Evolutionary conservation across 805 yeast genomes (phyloP), one percentile per base, ranked within the genome.

Genomic region (Pichia manshurica): DNA sequence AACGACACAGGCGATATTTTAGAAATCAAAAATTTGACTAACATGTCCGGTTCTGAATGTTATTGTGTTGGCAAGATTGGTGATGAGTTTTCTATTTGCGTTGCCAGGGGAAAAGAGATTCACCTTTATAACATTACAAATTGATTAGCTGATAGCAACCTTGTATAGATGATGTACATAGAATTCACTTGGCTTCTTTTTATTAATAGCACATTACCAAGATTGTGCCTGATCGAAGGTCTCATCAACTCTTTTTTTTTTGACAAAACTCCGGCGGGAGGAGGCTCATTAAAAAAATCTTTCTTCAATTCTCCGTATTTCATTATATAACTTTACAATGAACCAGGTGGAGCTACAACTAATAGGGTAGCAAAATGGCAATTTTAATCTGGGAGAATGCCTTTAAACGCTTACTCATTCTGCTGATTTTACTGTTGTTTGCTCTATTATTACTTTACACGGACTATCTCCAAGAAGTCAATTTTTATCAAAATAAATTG

Each of bases 401-500:
- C 6, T 56, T 61, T 39, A 54, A 56, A 23, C 43, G 56, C 25
- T 25, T 56, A 2, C 44, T 61, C 23, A 43, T 50, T 6, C 48
- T 57, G 22, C 47, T 59, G 3, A 48, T 62, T 20, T 52, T 61
- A 22, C 40, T 53, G 7, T 49, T 60, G 21, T 60, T 54, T 42
- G 56, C 60, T 5, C 44, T 54, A 22, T 28, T 59, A 46, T 43
- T 61, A 32, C 50, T 60, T 12, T 62, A 61, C 45, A 56, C 61
- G 3, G 60, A 62, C 43, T 61, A 57, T 45, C 37, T 60, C 19
- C 64, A 62, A 41, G 66, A 62, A 31, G 39, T 53, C 8, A 59
- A 60, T 19, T 45, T 61, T 13, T 63, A 60, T 39, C 53, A 57
- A 41, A 57, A 56, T 34, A 57, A 54, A 33, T 51, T 62, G 45